Base-by-base conservation (phyloP, 306 rosid species). In the Canavalia gladiata region DNA sequence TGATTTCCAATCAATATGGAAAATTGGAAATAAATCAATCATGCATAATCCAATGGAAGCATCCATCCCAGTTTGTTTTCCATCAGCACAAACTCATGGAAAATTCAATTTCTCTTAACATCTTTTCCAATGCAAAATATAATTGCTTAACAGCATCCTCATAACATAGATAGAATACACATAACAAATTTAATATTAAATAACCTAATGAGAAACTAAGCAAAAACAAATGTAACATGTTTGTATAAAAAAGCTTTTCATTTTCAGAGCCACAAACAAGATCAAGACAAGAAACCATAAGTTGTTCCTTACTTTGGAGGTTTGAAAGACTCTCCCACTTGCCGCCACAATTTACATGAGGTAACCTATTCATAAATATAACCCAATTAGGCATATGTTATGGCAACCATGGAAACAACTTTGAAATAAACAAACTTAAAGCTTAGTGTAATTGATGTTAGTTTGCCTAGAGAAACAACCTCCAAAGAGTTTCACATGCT, bases 241-340 rank as follows among this genome's bases (percentile, higher is more conserved):
- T 52, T 78, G 78, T 50, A 11, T 68, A 39, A 76, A 71, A 60
- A 70, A 37, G 72, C 7, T 50, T 67, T 51, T 58, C 8, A 34
- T 55, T 46, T 67, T 47, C 13, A 63, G 57, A 56, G 59, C 68
- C 4, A 4, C 41, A 37, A 37, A 37, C 41, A 37, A 37, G 41
- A 37, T 0, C 2, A 37, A 37, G 41, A 37, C 41, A 37, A 37
- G 41, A 37, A 37, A 37, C 1, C 41, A 37, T 37, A 37, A 37
- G 1, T 37, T 37, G 77, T 37, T 78, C 74, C 98, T 85, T 92
- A 96, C 98, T 94, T 96, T 43, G 99, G 99, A 79, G 99, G 99
- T 84, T 86, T 96, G 88, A 96, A 93, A 78, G 98, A 91, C 83
- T 91, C 99, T 82, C 99, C 99, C 88, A 96, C 99, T 92, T 93